A percentile compares a stretch with the other conserved stretches of the same genome.
These are phyloP conservation scores for Emergomyces pasteurianus DNA, from an alignment of 2,329 filamentous ascomycete genomes.

Conservation along the genomic window DNA sequence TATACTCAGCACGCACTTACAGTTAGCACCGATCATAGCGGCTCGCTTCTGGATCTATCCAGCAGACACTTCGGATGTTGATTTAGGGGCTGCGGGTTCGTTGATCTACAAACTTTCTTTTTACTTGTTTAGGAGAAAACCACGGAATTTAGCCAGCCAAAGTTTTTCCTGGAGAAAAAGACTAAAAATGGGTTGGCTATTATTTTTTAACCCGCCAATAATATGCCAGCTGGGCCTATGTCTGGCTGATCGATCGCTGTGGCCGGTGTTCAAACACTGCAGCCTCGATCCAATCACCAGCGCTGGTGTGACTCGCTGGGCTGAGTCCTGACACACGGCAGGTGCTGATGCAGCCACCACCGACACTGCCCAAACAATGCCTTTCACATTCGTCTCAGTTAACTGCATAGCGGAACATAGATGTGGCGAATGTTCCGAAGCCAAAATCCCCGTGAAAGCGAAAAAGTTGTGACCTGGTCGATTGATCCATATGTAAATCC, in stretches of 20 bases:
- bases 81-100: background rate
- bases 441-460: background rate
- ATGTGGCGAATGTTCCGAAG: background rate
- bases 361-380: background rate
- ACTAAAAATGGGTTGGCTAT: background rate
- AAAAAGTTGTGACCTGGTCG: background rate
- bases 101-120: background rate
- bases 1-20: too few relatives aligned
- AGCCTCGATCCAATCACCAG: background rate
- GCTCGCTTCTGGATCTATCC: background rate
- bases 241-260: background rate
- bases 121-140: background rate
- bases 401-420: background rate
- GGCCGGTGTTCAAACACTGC: background rate
- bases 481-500: background rate
- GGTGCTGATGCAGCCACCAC: background rate
- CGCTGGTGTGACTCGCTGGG: background rate
- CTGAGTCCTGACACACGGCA: background rate
- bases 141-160: background rate
- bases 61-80: background rate
- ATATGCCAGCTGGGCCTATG: background rate
- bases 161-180: background rate
- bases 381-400: background rate
- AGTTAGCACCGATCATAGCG: background rate
- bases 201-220: background rate